A percentile compares a stretch with the other conserved stretches of the same genome.
Evolutionary conservation across 2,329 filamentous ascomycete species (phyloP).

Genomic region (Diaporthe caulivora): DNA sequence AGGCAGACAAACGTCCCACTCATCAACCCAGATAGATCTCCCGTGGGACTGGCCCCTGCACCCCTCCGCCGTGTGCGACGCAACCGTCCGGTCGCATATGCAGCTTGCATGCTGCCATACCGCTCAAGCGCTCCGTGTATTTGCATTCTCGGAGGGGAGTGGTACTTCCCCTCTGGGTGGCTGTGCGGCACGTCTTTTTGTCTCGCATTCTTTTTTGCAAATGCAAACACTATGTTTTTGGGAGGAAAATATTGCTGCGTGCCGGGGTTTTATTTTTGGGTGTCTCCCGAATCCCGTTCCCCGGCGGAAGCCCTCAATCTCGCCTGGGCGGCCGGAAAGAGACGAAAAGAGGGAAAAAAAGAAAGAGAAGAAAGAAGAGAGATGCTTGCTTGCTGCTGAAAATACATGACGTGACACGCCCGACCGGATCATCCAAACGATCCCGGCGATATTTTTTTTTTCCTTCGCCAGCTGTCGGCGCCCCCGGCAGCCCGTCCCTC

Average conservation of each 20-base stretch:
- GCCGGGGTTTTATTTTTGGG: slow-evolving; percentile 24
- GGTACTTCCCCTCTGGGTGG: background rate
- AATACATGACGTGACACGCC: background rate
- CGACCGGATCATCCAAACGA: background rate
- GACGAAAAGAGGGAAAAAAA: too few relatives aligned
- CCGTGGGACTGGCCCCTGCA: slow-evolving; percentile 15
- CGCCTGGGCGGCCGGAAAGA: background rate
- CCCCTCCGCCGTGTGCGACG: slow-evolving; percentile 8
- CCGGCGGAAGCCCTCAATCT: background rate
- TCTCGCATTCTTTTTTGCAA: background rate
- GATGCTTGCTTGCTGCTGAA: slow-evolving; percentile 1
- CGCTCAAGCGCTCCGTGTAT: slow-evolving; percentile 22
- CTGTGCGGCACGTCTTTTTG: slow-evolving; percentile 9
- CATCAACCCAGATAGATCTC: background rate
- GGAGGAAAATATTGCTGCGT: background rate
- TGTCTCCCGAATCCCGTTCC: slow-evolving; percentile 7
- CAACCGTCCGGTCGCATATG: slow-evolving; percentile 10
- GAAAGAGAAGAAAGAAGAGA: background rate
- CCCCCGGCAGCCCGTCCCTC: background rate
- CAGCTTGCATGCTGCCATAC: slow-evolving; percentile 24
- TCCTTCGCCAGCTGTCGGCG: background rate
- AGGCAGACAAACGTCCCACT: background rate
- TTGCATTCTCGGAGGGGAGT: background rate
- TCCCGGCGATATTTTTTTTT: background rate
- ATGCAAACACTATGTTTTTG: background rate